Conservation (phyloP, 441 rosid genomes). For the Geranium incanum region DNA sequence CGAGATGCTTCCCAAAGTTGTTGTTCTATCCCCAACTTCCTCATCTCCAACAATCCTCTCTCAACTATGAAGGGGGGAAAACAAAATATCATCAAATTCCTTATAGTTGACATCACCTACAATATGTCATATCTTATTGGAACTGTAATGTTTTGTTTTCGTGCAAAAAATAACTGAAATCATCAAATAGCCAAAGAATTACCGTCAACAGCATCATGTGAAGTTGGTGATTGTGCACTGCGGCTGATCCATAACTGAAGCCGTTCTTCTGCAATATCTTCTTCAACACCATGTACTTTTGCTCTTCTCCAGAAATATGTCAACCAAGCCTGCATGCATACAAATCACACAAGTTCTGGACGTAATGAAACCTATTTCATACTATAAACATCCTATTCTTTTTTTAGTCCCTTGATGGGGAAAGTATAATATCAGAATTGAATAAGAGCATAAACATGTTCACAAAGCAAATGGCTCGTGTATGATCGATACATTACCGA, state of each 20-base stretch:
- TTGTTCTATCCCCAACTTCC: slow-evolving; percentile 84
- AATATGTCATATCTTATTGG: background rate
- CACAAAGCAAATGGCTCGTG: background rate
- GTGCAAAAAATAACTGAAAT: no score
- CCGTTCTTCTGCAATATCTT: slow-evolving; percentile 83
- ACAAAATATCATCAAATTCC: background rate
- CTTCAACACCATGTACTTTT: slow-evolving; percentile 66
- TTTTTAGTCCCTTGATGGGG: background rate
- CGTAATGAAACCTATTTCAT: background rate
- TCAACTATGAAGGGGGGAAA: slow-evolving; percentile 46
- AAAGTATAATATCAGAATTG: background rate
- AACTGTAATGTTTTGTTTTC: background rate
- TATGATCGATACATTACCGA: background rate
- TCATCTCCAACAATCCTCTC: slow-evolving; percentile 71
- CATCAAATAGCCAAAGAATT: slow-evolving; percentile 10
- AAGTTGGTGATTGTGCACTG: slow-evolving; percentile 50
- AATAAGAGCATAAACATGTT: background rate
- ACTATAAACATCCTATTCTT: background rate
- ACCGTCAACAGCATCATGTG: slow-evolving; percentile 87
- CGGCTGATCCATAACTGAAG: slow-evolving; percentile 66
- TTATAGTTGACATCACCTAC: background rate
- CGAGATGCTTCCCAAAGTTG: slow-evolving; percentile 97
- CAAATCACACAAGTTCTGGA: slow-evolving; percentile 3
- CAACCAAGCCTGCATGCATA: slow-evolving; percentile 67
- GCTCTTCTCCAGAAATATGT: slow-evolving; percentile 93